Evolutionary conservation across 1,284 basidiomycete genomes (phyloP).

Genomic region (Entoloma clypeatum): DNA sequence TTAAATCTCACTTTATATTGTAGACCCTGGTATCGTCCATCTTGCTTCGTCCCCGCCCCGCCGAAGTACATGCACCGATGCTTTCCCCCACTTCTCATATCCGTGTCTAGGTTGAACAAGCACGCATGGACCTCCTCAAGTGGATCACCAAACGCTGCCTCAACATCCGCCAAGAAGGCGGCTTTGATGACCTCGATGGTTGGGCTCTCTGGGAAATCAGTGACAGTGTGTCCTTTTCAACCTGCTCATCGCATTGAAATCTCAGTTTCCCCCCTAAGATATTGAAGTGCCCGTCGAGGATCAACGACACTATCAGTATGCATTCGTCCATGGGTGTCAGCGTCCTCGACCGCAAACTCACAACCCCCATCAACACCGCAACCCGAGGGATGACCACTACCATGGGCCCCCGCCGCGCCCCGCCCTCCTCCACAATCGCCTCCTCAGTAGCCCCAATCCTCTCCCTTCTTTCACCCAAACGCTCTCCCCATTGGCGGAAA

Average conservation of each 20-base stretch:
- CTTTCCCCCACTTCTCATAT: constrained; percentile 63
- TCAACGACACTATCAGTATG: constrained; percentile 30
- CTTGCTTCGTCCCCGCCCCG: constrained; percentile 64
- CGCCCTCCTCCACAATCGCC: constrained; percentile 10
- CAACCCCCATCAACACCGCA: constrained; percentile 20
- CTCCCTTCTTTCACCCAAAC: constrained; percentile 1
- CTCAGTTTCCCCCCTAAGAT: constrained; percentile 47
- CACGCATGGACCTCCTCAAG: constrained; percentile 64
- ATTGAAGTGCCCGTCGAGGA: constrained; percentile 78
- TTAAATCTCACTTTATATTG: constrained; percentile 6
- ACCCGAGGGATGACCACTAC: constrained; percentile 11
- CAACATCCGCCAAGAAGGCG: constrained; percentile 71
- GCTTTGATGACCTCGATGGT: constrained; percentile 75
- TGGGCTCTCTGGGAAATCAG: constrained; percentile 89
- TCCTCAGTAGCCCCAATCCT: too few species aligned
- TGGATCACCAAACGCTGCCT: constrained; percentile 72
- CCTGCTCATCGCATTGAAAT: constrained; percentile 1
- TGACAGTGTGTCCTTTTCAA: constrained; percentile 53
- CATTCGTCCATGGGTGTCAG: constrained; percentile 50
- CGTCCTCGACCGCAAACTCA: constrained; percentile 48
- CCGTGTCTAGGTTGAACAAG: constrained; percentile 67
- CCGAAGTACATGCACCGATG: constrained; percentile 54
- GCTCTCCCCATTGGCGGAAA: constrained; percentile 10
- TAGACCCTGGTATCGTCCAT: constrained; percentile 75
- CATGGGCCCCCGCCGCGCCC: constrained; percentile 12